Base-by-base conservation (phyloP, 345 rosid species). In the Erodium maritimum region DNA sequence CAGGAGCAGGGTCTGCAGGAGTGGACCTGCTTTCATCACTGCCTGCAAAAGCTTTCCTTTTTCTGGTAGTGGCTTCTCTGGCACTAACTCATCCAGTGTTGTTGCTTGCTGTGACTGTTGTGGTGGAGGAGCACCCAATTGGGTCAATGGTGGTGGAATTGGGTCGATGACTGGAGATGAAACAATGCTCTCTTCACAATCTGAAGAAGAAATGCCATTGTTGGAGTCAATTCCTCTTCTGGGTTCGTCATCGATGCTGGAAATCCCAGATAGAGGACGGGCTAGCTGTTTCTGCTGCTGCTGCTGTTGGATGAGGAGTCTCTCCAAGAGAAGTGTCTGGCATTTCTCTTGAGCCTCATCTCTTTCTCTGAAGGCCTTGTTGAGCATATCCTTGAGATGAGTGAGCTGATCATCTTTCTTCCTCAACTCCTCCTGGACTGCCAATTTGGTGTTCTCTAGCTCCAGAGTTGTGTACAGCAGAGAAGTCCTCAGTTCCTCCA, bases 41-140 rank as follows among this genome's bases (percentile, higher is more conserved):
- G 99, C 96, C 61, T 93, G 89, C 65, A 93, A 73, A 67, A 93
- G 91, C 82, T 87, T 89, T 6, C 99, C 99, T 70, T 93, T 93
- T 65, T 93, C 96, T 6, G 98, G 98, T 21, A 91, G 73, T 62
- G 93, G 93, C 73, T 76, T 88, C 29, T 79, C 84, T 25, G 82
- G 74, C 21, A 78, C 64, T 7, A 84, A 42, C 62, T 79, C 81
- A 4, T 70, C 19, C 54, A 59, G 61, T 17, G 66, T 51, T 23
- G 67, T 58, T 21, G 74, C 48, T 18, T 51, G 75, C 13, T 63
- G 61, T 33, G 52, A 74, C 13, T 61, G 60, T 33, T 46, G 20
- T 50, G 63, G 63, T 22, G 52, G 54, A 48, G n/a, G n/a, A n/a
- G n/a, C n/a, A n/a, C n/a, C n/a, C n/a, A n/a, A 46, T 53, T 14